Evolutionary conservation across 2,329 filamentous ascomycete species (phyloP).

Genomic region (Coniosporium tulheliwenetii): DNA sequence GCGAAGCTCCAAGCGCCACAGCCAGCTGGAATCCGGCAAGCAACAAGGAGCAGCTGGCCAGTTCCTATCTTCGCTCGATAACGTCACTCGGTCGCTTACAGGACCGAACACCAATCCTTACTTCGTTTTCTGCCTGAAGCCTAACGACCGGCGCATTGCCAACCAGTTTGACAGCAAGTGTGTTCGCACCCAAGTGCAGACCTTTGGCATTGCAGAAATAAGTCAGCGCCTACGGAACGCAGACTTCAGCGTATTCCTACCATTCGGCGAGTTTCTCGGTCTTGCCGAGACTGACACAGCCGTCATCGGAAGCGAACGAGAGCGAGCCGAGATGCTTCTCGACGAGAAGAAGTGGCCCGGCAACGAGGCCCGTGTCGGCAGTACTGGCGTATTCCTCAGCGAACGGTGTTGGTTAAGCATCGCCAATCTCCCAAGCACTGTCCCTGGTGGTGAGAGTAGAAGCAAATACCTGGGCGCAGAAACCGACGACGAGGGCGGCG

Average conservation of each 20-base stretch:
- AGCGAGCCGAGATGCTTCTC: constrained; percentile 81
- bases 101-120: constrained; percentile 79
- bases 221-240: constrained; percentile 83
- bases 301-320: constrained; percentile 79
- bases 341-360: constrained; percentile 84
- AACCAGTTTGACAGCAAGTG: constrained; percentile 99
- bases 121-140: constrained; percentile 94
- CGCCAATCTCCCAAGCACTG: constrained; percentile 53
- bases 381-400: constrained; percentile 88
- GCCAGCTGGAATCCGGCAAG: constrained; percentile 20
- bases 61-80: constrained; percentile 77
- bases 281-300: constrained; percentile 71
- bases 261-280: constrained; percentile 89
- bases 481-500: constrained; percentile 43
- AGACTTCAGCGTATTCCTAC: constrained; percentile 90
- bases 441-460: constrained; percentile 25
- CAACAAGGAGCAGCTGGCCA: constrained; percentile 86
- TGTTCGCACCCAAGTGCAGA: constrained; percentile 85
- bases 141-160: constrained; percentile 89
- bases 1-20: constrained; percentile 17
- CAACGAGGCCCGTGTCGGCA: constrained; percentile 81
- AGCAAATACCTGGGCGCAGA: constrained; percentile 39
- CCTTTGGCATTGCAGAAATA: constrained; percentile 92
- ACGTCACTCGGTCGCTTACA: constrained; percentile 74
- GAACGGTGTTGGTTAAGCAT: constrained; percentile 93